Evolutionary conservation across 129 eudicot genomes (phyloP).

Genomic region (Artemisia argyi): DNA sequence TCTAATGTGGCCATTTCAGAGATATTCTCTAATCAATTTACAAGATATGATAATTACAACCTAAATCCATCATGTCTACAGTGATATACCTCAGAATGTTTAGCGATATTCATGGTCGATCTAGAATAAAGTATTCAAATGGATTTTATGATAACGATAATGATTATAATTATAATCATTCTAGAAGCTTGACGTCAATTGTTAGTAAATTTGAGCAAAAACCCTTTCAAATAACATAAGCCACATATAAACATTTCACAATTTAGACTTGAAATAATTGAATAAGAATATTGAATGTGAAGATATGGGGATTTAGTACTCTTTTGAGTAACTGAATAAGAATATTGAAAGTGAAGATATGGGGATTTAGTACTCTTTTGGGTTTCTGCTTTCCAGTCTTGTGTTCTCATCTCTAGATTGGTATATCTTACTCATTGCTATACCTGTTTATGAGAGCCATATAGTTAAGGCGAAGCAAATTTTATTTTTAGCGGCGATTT

Average conservation of each 20-base stretch:
- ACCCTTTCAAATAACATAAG: no score
- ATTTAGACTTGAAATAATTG: background rate
- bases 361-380: background rate
- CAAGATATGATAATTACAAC: slow-evolving; percentile 1
- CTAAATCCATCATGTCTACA: slow-evolving; percentile 2
- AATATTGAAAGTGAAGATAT: no score
- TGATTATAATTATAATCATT: no score
- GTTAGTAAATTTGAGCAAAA: no score
- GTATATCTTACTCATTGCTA: background rate
- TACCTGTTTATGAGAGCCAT: background rate
- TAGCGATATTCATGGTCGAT: background rate
- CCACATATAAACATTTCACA: no score
- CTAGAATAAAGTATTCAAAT: no score
- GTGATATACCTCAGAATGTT: background rate
- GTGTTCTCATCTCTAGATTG: background rate
- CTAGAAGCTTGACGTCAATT: no score
- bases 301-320: no score
- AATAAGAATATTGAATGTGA: no score
- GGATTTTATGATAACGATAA: no score
- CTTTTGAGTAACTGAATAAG: background rate
- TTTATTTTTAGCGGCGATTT: no score
- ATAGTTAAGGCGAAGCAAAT: background rate
- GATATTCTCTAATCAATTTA: slow-evolving; percentile 22
- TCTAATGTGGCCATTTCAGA: slow-evolving; percentile 24
- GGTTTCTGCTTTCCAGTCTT: background rate